Percentiles rank a stretch among this genome's conserved stretches.
Evolutionary conservation across 768 basidiomycete species (phyloP).

Genomic region (Strobilomyces echinocephalus): DNA sequence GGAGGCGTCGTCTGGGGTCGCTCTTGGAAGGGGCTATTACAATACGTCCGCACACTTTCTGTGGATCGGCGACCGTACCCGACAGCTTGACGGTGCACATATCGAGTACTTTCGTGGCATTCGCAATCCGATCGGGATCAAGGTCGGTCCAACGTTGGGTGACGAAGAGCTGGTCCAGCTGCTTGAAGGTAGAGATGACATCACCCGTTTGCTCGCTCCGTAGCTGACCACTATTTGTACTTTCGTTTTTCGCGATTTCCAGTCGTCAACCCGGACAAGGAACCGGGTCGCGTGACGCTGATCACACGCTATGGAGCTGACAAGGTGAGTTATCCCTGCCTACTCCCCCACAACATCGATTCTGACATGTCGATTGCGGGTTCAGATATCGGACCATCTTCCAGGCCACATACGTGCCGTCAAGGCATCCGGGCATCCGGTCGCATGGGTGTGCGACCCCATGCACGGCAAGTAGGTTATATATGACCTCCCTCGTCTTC

Average conservation of each 20-base stretch:
- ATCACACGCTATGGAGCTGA: constrained; percentile 78
- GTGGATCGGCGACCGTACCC: constrained; percentile 96
- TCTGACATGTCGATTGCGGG: constrained; percentile 3
- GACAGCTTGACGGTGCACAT: constrained; percentile 89
- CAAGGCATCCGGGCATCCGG: constrained; percentile 74
- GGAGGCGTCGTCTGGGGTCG: constrained; percentile 9
- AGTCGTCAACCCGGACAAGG: constrained; percentile 88
- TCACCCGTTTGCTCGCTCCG: background rate
- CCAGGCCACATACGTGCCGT: constrained; percentile 80
- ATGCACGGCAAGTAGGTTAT: constrained; percentile 94
- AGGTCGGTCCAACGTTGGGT: constrained; percentile 88
- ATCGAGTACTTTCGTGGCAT: constrained; percentile 95
- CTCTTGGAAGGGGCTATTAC: constrained; percentile 52
- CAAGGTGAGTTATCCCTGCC: constrained; percentile 47
- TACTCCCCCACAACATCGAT: background rate
- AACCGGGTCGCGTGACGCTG: constrained; percentile 77
- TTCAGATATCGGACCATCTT: constrained; percentile 71
- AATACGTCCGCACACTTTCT: constrained; percentile 93
- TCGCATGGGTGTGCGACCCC: constrained; percentile 93
- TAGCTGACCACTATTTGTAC: background rate
- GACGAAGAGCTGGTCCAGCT: constrained; percentile 70
- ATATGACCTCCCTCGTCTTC: background rate
- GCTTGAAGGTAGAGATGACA: constrained; percentile 58
- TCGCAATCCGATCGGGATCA: constrained; percentile 91
- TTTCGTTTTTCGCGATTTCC: background rate